These are phyloP conservation scores for Cylindrotheca fusiformis DNA, from an alignment of 108 stramenopile species.

Conservation along the genomic window DNA sequence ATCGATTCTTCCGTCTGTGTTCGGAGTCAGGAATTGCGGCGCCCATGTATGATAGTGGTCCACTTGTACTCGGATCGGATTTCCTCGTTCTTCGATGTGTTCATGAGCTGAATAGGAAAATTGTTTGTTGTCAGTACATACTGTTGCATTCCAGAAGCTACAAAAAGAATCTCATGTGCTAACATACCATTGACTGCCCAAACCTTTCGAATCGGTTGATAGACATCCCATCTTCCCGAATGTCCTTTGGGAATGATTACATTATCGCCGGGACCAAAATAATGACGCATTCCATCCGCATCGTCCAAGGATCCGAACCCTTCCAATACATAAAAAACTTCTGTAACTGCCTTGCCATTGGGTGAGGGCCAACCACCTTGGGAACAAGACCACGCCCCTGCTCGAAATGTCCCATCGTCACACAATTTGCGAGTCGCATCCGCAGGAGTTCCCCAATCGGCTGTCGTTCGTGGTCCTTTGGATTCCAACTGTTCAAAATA, in stretches of 20 bases:
- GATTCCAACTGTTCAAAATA: slow-evolving; percentile 45
- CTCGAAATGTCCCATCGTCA: slow-evolving; percentile 29
- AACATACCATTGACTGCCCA: slow-evolving; percentile 53
- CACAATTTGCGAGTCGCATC: slow-evolving; percentile 47
- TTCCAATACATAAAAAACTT: slow-evolving; percentile 61
- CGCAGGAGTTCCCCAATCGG: slow-evolving; percentile 52
- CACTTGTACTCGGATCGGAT: slow-evolving; percentile 48
- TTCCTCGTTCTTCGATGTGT: slow-evolving; percentile 32
- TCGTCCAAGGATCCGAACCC: slow-evolving; percentile 61
- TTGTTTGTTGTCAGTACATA: not conserved
- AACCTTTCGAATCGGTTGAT: slow-evolving; percentile 58
- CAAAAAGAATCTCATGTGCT: too few species aligned
- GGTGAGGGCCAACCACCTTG: slow-evolving; percentile 68
- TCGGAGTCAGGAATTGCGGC: slow-evolving; percentile 21
- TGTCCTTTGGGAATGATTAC: slow-evolving; percentile 73
- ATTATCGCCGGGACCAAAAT: slow-evolving; percentile 70
- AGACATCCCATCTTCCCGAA: slow-evolving; percentile 74
- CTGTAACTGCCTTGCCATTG: slow-evolving; percentile 44
- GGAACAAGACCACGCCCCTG: slow-evolving; percentile 66
- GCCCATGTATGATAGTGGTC: slow-evolving; percentile 38
- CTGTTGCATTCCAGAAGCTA: too few species aligned
- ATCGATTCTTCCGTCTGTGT: slow-evolving; percentile 8
- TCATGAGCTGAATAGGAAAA: slow-evolving; percentile 17
- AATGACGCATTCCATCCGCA: slow-evolving; percentile 51
- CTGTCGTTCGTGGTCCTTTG: slow-evolving; percentile 53